Conservation (phyloP, 352 stramenopile genomes). For the Globisporangium nagaii region DNA sequence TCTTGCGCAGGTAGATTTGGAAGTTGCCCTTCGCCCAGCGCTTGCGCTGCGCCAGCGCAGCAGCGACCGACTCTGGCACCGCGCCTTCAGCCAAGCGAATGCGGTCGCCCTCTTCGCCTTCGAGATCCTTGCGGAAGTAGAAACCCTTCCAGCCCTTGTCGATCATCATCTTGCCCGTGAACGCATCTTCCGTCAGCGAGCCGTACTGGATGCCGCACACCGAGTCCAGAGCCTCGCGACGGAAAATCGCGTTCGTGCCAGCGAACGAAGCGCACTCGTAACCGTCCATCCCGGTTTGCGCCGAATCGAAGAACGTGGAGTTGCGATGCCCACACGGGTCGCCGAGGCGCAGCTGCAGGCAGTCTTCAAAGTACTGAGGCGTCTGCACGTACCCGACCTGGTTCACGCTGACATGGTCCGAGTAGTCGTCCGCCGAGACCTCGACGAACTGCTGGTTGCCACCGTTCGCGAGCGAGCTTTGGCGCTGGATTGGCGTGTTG, state of each 20-base stretch:
- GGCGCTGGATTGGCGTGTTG: constrained; percentile 10
- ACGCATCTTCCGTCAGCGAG: constrained; percentile 69
- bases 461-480: neutral
- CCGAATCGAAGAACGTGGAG: constrained; percentile 73
- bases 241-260: constrained; percentile 74
- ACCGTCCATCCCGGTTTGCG: constrained; percentile 67
- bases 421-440: constrained; percentile 57
- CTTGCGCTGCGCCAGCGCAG: constrained; percentile 64
- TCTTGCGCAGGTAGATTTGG: constrained; percentile 60
- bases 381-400: constrained; percentile 68
- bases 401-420: constrained; percentile 63
- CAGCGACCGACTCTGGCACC: too few species aligned
- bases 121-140: constrained; percentile 73
- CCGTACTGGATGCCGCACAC: constrained; percentile 73
- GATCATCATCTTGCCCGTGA: constrained; percentile 78
- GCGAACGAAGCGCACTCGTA: constrained; percentile 73
- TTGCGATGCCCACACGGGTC: constrained; percentile 69
- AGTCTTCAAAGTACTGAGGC: constrained; percentile 49
- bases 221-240: constrained; percentile 60
- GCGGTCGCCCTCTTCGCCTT: constrained; percentile 62
- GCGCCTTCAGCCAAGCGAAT: too few species aligned
- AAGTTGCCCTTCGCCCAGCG: constrained; percentile 76
- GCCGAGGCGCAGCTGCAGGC: constrained; percentile 54
- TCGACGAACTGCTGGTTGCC: constrained; percentile 36
- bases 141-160: constrained; percentile 74